Base-by-base conservation (phyloP, 2,329 filamentous ascomycete genomes). In the Ilyonectria destructans region DNA sequence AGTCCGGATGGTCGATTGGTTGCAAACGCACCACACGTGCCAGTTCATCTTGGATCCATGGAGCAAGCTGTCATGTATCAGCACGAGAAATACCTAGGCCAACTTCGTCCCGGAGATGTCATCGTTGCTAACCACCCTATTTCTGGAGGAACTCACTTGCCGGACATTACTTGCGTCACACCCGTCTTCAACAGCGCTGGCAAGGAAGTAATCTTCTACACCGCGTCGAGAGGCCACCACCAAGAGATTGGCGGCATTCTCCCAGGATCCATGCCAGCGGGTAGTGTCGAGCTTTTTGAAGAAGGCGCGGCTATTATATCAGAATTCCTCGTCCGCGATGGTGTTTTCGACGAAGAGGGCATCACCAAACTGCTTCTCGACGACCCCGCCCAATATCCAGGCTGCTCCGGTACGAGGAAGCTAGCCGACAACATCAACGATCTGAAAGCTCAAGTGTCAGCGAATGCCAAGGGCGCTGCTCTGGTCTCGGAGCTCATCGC, bases 371-470 rank as follows among this genome's bases (percentile, higher is more conserved):
- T 94, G 0, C 84, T 97, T 4, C 89, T 93, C 60, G 85, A 90
- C 17, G 92, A 95, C 69, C 94, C 94, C 0, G 92, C 92, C 0
- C 85, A 91, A 73, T 90, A 92, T 72, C 89, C 91, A 0, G 94
- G 92, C 1, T 96, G 93, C 81, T 91, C 89, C 60, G 93, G 93
- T 2, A 95, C 94, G 0, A 85, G 94, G 46, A 94, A 93, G 77
- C 84, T 97, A 1, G 90, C 89, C 9, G 94, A 97, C 79, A 97
- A 97, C 77, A 86, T 97, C 72, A 95, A 94, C 58, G 94, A 97
- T 77, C 85, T 97, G 46, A 95, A 95, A 79, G 94, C 94, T 0
- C 94, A 97, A 78, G 91, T 96, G 12, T 93, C 94, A 0, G 93
- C 94, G 12, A 97, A 97, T 75, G 91, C 94, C 73, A 95, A 94